phyloP scores from a whole-genome alignment of 2,329 filamentous ascomycete species.

The Xylogone sp. region DNA sequence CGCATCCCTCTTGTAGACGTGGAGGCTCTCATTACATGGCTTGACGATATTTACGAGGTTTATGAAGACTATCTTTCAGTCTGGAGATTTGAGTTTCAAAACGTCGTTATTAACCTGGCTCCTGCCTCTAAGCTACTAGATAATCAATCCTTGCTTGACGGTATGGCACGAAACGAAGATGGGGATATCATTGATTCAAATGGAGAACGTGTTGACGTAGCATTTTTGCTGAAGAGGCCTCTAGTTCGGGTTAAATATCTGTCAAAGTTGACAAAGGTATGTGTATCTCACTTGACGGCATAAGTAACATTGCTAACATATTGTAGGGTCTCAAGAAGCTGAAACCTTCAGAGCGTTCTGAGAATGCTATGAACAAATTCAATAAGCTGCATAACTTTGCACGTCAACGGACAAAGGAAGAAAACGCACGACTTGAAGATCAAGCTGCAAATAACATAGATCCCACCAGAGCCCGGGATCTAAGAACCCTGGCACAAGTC shows the following conservation, averaged over 20 bases:
- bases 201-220: constrained; percentile 90
- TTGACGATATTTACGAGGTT: constrained; percentile 69
- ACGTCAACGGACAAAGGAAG: constrained; percentile 69
- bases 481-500: constrained; percentile 70
- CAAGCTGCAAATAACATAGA: constrained; percentile 85
- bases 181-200: constrained; percentile 59
- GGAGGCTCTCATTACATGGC: constrained; percentile 74
- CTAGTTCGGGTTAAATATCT: constrained; percentile 86
- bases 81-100: constrained; percentile 92
- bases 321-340: constrained; percentile 16
- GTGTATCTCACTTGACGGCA: background rate
- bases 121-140: constrained; percentile 56
- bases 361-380: constrained; percentile 38
- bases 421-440: constrained; percentile 72
- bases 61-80: constrained; percentile 83
- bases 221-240: constrained; percentile 85
- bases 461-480: constrained; percentile 72
- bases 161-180: constrained; percentile 57
- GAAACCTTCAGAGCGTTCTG: constrained; percentile 40
- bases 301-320: constrained; percentile 8
- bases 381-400: constrained; percentile 71
- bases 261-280: constrained; percentile 73
- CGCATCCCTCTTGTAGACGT: constrained; percentile 73
- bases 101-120: constrained; percentile 89
- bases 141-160: constrained; percentile 52